Percentiles rank a stretch among this genome's conserved stretches.
phyloP scores from a whole-genome alignment of 139 green algal species.

The Micromonas commoda region DNA sequence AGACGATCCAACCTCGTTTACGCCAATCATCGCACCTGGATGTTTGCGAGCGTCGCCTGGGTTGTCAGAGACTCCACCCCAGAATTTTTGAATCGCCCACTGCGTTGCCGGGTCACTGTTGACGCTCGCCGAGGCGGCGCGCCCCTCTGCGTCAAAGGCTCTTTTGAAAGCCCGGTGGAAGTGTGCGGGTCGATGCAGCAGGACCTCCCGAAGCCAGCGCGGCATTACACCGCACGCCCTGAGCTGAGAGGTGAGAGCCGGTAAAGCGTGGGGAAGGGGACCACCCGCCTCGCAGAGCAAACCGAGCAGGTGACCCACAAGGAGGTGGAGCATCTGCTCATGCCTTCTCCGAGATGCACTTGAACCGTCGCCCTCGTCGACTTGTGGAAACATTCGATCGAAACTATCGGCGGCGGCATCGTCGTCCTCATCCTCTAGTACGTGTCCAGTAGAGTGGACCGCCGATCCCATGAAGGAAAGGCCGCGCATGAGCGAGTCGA shows the following conservation, averaged over 20 bases:
- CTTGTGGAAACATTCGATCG: neutral
- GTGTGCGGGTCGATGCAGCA: constrained; percentile 54
- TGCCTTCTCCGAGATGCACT: neutral
- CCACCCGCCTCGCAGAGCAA: constrained; percentile 21
- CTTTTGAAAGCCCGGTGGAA: constrained; percentile 60
- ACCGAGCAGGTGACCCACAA: constrained; percentile 30
- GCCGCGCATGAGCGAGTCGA: neutral
- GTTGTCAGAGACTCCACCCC: no score
- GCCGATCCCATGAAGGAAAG: neutral
- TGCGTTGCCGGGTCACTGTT: neutral
- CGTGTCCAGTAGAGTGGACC: neutral
- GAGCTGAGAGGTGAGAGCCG: constrained; percentile 50
- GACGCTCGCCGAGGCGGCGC: neutral
- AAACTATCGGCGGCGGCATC: constrained; percentile 23
- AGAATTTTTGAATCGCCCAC: neutral
- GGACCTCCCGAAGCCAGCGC: constrained; percentile 59
- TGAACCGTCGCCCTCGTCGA: constrained; percentile 23
- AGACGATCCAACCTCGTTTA: no score
- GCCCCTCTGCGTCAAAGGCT: neutral
- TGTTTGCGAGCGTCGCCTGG: no score
- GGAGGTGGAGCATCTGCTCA: constrained; percentile 4
- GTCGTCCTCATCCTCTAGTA: neutral
- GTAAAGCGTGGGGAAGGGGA: constrained; percentile 46
- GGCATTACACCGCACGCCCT: constrained; percentile 54
- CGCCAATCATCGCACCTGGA: no score